phyloP scores from a whole-genome alignment of 148 eudicot genomes.

The Rhododendron henanense region DNA sequence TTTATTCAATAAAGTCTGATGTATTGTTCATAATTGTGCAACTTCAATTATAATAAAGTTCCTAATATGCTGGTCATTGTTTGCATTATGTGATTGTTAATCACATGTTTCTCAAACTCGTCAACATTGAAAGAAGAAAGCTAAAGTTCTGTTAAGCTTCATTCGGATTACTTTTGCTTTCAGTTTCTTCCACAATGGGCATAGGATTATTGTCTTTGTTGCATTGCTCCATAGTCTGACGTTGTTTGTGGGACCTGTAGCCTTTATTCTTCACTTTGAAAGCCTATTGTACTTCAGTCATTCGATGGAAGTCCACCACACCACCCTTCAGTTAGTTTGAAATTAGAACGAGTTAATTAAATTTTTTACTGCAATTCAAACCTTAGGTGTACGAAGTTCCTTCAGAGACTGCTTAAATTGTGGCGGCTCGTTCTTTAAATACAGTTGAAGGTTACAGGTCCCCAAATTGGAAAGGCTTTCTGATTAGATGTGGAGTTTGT shows the following conservation, averaged over 20 bases:
- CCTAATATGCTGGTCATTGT: neutral
- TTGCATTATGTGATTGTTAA: neutral
- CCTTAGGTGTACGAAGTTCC: neutral
- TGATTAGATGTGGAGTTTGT: neutral
- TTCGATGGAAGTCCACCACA: neutral
- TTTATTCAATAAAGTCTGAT: neutral
- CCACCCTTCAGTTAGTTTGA: neutral
- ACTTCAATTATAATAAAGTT: neutral
- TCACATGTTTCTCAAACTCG: neutral
- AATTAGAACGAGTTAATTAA: neutral
- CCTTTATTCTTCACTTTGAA: neutral
- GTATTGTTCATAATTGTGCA: neutral
- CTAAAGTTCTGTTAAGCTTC: neutral
- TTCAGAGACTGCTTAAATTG: neutral
- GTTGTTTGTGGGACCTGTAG: neutral
- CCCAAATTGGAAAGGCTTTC: neutral
- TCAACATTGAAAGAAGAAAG: neutral
- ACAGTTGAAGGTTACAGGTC: neutral
- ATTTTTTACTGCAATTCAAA: neutral
- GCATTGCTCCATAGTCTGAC: neutral
- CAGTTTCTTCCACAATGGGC: neutral
- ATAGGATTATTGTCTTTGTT: neutral
- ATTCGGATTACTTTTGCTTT: neutral
- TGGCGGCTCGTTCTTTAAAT: neutral
- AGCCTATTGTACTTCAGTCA: neutral